Evolutionary conservation across 2,329 filamentous ascomycete genomes (phyloP).

Genomic region (Trichoderma cornu-damae): DNA sequence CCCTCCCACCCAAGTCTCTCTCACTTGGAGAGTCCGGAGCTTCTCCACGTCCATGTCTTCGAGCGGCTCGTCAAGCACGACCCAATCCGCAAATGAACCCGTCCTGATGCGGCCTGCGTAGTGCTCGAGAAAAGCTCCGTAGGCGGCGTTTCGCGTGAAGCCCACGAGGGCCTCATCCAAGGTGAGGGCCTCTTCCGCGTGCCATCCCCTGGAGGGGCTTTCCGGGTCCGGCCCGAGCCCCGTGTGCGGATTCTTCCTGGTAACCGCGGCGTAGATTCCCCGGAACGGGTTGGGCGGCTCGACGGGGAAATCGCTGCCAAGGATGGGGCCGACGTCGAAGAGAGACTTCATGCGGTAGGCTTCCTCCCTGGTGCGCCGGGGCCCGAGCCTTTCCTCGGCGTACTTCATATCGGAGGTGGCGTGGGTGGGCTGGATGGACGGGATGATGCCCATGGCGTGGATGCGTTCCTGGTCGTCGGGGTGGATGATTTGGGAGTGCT

Average conservation of each 20-base stretch:
- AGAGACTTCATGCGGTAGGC: conserved; percentile 64
- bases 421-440: conserved; percentile 67
- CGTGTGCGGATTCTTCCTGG: conserved; percentile 54
- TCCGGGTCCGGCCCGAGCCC: conserved; percentile 45
- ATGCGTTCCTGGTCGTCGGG: conserved; percentile 59
- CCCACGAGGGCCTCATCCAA: conserved; percentile 56
- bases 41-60: conserved; percentile 46
- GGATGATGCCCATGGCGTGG: conserved; percentile 54
- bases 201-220: conserved; percentile 51
- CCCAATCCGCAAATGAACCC: conserved; percentile 64
- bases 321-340: conserved; percentile 48
- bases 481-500: conserved; percentile 67
- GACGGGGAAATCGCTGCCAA: conserved; percentile 68
- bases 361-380: conserved; percentile 46
- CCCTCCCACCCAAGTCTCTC: conserved; percentile 65
- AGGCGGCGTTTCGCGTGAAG: conserved; percentile 56
- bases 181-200: conserved; percentile 53
- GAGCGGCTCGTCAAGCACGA: conserved; percentile 59
- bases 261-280: conserved; percentile 63
- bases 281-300: conserved; percentile 63
- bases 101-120: conserved; percentile 53
- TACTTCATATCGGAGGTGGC: conserved; percentile 68
- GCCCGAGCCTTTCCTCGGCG: conserved; percentile 55
- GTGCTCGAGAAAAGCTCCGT: conserved; percentile 55
- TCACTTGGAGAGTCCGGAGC: conserved; percentile 50